Percentiles rank a stretch among this genome's conserved stretches.
Conservation (phyloP, 208 protist genomes). For the Leishmania gerbilli region DNA sequence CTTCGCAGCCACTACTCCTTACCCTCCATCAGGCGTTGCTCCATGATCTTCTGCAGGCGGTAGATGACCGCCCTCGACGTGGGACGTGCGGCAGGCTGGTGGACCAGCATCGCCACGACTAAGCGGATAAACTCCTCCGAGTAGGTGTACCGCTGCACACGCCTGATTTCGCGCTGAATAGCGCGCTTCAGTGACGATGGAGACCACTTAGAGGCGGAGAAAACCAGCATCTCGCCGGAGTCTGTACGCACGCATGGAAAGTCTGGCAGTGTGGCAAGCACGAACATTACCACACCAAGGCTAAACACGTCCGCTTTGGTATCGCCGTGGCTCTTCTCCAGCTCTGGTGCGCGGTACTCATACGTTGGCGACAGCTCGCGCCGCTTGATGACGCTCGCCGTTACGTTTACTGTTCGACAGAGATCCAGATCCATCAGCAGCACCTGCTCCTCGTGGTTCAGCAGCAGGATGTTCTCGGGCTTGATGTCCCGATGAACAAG, state of each 20-base stretch:
- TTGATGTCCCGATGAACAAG: conserved; percentile 91
- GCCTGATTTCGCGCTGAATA: conserved; percentile 44
- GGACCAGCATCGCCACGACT: conserved; percentile 69
- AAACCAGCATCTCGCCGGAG: conserved; percentile 50
- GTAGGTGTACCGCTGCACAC: conserved; percentile 47
- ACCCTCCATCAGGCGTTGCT: conserved; percentile 39
- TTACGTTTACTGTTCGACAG: conserved; percentile 60
- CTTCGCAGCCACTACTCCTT: conserved; percentile 11
- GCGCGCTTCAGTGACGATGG: conserved; percentile 42
- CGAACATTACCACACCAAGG: conserved; percentile 81
- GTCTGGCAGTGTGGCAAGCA: conserved; percentile 77
- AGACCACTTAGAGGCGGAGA: conserved; percentile 65
- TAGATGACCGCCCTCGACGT: conserved; percentile 44
- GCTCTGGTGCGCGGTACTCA: conserved; percentile 82
- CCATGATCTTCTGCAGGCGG: conserved; percentile 59
- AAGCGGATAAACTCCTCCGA: conserved; percentile 61
- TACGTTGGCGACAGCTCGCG: conserved; percentile 56
- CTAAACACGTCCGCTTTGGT: conserved; percentile 88
- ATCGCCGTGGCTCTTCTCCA: conserved; percentile 42
- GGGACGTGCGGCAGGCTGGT: conserved; percentile 51
- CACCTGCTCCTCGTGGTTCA: conserved; percentile 81
- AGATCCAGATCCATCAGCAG: conserved; percentile 90
- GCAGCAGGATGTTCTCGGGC: conserved; percentile 87
- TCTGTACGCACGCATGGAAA: conserved; percentile 56
- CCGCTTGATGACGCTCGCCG: conserved; percentile 43